Base-by-base conservation (phyloP, 2,329 filamentous ascomycete genomes). In the Alternaria sp. region DNA sequence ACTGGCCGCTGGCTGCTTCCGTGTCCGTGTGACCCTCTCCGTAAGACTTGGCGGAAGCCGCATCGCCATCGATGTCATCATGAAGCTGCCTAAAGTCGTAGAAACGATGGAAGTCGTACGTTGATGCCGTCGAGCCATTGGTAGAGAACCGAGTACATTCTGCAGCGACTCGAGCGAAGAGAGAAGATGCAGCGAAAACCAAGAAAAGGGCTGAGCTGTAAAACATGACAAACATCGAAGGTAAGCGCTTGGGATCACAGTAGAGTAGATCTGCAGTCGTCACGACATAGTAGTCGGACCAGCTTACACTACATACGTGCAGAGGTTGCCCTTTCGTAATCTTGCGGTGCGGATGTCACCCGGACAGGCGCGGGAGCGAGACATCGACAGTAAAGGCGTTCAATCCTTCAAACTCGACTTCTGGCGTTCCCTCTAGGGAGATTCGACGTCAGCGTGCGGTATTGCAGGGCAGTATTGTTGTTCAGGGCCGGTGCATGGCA, bases 91-190 rank as follows among this genome's bases (percentile, higher is more conserved):
- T 58, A 19, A 69, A 69, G 52, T 69, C 66, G 49, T 66, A 69
- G 30, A 69, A 69, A 15, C 65, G 65, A 43, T 69, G 59, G 53
- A 64, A 69, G 17, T 61, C 54, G 49, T 64, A 69, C 3, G 49
- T 57, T 5, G 62, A 30, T 40, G 62, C 57, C 10, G 63, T 52
- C 7, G 59, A 51, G 3, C 66, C 66, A 54, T 64, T 64, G 25
- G 53, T 67, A 2, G 58, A 61, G 47, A 69, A 69, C 5, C 44
- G 45, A 25, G 55, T 64, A 55, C 66, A 69, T 21, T 62, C 55
- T 44, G 57, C 57, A 23, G 51, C 28, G 17, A 26, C 57, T 9
- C 32, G 49, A 2, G 40, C 12, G 17, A 55, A 7, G 30, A 51
- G 28, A 26, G 47, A n/a, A 50, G 51, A 47, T 12, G 21, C 28